A percentile compares a stretch with the other conserved stretches of the same genome.
phyloP scores from a whole-genome alignment of 352 stramenopile genomes.

The Phytophthora hybrid region DNA sequence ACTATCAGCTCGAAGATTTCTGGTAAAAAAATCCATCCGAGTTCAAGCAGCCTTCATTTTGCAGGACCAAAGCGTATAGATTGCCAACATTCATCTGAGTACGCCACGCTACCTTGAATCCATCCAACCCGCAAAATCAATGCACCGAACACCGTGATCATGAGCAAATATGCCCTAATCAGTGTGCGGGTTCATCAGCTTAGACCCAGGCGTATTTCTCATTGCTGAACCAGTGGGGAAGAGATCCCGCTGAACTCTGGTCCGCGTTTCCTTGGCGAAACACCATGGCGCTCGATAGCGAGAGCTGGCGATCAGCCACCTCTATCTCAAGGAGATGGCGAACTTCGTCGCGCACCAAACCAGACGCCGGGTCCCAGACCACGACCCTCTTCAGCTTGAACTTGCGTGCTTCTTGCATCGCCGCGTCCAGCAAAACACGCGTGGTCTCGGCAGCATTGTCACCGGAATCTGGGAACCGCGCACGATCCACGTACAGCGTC shows the following conservation, averaged over 20 bases:
- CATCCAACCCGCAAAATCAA: not conserved
- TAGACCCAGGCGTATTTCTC: constrained; percentile 71
- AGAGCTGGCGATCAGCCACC: constrained; percentile 43
- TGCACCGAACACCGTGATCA: not conserved
- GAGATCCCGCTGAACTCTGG: constrained; percentile 3
- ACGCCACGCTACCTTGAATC: not conserved
- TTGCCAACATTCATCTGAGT: not conserved
- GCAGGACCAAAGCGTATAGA: not conserved
- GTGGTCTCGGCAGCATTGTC: constrained; percentile 22
- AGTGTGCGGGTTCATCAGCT: not conserved
- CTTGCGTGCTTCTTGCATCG: constrained; percentile 43
- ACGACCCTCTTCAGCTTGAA: constrained; percentile 45
- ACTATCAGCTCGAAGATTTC: no score
- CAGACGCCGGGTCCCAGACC: constrained; percentile 51
- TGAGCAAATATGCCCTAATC: not conserved
- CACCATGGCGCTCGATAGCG: constrained; percentile 58
- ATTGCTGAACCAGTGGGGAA: constrained; percentile 54
- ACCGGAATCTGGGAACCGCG: constrained; percentile 41
- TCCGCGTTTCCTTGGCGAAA: constrained; percentile 32
- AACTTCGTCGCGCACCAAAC: constrained; percentile 39
- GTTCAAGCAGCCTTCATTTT: not conserved
- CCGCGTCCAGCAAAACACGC: constrained; percentile 32
- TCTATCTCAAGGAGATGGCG: constrained; percentile 37
- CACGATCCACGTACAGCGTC: constrained; percentile 57
- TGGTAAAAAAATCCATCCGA: not conserved